Evolutionary conservation across 2,329 filamentous ascomycete genomes (phyloP).

Genomic region (Pezicula rhizophila): DNA sequence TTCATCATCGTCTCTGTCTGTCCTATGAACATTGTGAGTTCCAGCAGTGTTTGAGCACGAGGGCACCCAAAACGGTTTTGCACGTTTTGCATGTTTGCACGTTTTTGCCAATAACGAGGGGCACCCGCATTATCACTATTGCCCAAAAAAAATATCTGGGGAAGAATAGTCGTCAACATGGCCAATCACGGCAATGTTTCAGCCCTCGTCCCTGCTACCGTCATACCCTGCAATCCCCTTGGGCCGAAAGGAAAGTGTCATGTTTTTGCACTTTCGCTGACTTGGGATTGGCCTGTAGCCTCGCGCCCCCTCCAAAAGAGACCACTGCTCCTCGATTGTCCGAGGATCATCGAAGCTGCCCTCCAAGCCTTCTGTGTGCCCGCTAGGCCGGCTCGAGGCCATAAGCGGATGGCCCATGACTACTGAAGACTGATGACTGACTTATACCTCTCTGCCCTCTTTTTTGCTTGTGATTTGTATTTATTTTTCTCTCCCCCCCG

Average conservation of each 20-base stretch:
- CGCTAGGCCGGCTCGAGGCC: conserved; percentile 1
- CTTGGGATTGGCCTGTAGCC: conserved; percentile 1
- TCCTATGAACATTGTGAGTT: not conserved
- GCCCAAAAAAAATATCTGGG: not conserved
- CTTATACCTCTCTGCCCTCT: not conserved
- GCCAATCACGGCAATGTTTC: conserved; percentile 6
- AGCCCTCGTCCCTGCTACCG: not conserved
- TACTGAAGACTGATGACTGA: not conserved
- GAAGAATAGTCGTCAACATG: not conserved
- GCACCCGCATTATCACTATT: not conserved
- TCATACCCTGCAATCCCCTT: not conserved
- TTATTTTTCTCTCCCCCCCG: not conserved
- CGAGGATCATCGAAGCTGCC: conserved; percentile 3
- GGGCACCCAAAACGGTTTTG: not conserved
- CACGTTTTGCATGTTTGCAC: not conserved
- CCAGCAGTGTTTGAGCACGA: not conserved
- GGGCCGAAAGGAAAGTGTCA: conserved; percentile 5
- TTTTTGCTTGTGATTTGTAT: not conserved
- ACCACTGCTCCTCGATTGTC: conserved; percentile 5
- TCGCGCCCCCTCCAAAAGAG: not conserved
- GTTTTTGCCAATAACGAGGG: not conserved
- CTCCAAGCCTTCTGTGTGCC: not conserved
- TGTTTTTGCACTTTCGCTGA: not conserved
- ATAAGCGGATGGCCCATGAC: not conserved
- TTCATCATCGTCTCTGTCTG: no score